These are phyloP conservation scores for Pythium oligandrum DNA, from an alignment of 352 stramenopile species.

Conservation along the genomic window DNA sequence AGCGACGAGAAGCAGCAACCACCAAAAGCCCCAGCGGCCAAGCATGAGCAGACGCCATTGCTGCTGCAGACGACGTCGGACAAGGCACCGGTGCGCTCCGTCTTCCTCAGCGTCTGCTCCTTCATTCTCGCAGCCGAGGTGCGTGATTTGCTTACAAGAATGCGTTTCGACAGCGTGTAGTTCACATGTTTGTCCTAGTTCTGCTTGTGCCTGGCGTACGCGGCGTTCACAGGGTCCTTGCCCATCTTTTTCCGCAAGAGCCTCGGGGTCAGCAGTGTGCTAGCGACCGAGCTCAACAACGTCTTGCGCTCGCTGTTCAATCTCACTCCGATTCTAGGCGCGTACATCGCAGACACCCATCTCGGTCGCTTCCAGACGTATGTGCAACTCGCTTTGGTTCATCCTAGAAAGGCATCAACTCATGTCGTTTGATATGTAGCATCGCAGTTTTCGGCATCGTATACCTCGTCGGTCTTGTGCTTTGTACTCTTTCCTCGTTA, in stretches of 20 bases:
- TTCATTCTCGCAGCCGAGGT: constrained; percentile 87
- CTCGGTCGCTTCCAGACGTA: constrained; percentile 76
- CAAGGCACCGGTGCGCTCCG: constrained; percentile 30
- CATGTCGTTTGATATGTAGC: constrained; percentile 10
- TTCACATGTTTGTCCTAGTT: constrained; percentile 30
- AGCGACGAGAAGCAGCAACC: no score
- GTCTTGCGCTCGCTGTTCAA: constrained; percentile 83
- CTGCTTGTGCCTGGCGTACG: constrained; percentile 80
- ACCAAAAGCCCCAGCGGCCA: no score
- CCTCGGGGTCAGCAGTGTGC: constrained; percentile 66
- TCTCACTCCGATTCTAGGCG: constrained; percentile 75
- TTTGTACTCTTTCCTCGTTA: constrained; percentile 64
- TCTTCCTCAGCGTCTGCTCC: constrained; percentile 83
- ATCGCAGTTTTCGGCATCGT: constrained; percentile 74
- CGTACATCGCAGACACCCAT: constrained; percentile 76
- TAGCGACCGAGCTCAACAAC: constrained; percentile 85
- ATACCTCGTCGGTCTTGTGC: constrained; percentile 62
- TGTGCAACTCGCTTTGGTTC: constrained; percentile 2
- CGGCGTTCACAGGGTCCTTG: constrained; percentile 76
- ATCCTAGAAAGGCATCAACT: no score
- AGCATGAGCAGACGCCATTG: constrained; percentile 10
- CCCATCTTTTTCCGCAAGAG: constrained; percentile 88
- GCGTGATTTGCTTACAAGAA: not conserved
- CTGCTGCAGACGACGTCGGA: constrained; percentile 4
- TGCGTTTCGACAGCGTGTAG: no score